Evolutionary conservation across 164 flowering plant genomes (phyloP).

Genomic region (Berberis thunbergii): DNA sequence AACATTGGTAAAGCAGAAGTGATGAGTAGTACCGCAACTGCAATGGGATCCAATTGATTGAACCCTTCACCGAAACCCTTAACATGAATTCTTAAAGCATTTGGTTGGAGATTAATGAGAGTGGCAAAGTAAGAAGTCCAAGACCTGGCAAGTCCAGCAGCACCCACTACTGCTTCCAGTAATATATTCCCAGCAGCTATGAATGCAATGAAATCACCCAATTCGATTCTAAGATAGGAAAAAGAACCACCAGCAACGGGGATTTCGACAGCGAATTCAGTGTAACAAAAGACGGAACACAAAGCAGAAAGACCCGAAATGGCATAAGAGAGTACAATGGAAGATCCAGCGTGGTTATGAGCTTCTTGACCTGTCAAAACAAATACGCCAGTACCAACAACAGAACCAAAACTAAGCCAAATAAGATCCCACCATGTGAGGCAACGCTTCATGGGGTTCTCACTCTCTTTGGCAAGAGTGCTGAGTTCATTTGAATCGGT

Average conservation of each 20-base stretch:
- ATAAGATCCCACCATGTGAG: constrained; percentile 84
- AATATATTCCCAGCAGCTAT: constrained; percentile 62
- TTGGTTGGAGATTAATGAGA: constrained; percentile 31
- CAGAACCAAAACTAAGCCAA: constrained; percentile 77
- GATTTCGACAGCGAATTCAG: constrained; percentile 68
- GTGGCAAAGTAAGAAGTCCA: constrained; percentile 69
- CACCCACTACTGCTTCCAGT: constrained; percentile 61
- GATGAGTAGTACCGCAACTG: constrained; percentile 34
- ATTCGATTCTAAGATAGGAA: constrained; percentile 52
- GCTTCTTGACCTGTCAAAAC: constrained; percentile 68
- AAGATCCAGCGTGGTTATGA: constrained; percentile 51
- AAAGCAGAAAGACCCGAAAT: constrained; percentile 60
- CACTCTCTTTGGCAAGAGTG: constrained; percentile 28
- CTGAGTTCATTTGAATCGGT: constrained; percentile 42
- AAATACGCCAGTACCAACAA: constrained; percentile 89
- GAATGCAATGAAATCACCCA: constrained; percentile 72
- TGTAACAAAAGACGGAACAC: constrained; percentile 64
- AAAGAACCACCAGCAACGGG: constrained; percentile 86
- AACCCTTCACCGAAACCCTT: constrained; percentile 34
- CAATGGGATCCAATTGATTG: constrained; percentile 62
- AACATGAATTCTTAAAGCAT: constrained; percentile 38
- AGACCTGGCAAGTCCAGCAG: constrained; percentile 63
- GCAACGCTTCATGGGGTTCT: constrained; percentile 45
- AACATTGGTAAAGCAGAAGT: constrained; percentile 38
- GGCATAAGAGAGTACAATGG: constrained; percentile 54